These are phyloP conservation scores for Acanthamoeba sp. DNA, from an alignment of 208 protist genomes.

Conservation along the genomic window DNA sequence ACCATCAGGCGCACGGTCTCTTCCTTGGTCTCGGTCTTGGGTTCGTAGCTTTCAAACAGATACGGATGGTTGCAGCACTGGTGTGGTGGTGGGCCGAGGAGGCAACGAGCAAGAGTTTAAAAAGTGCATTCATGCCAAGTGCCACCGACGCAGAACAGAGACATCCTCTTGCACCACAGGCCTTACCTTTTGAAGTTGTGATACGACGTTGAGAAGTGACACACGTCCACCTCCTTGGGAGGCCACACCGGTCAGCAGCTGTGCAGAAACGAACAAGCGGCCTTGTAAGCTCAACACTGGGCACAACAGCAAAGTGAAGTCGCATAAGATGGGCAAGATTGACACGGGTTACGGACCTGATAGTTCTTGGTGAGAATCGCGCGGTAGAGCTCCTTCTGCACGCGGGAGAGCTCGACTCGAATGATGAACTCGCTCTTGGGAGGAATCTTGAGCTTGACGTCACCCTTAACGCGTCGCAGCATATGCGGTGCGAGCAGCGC, in stretches of 20 bases:
- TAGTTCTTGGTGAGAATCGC: slow-evolving; percentile 91
- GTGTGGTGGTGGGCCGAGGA: not conserved
- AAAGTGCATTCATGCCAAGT: too few relatives aligned
- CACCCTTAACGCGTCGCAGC: slow-evolving; percentile 90
- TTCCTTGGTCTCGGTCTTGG: slow-evolving; percentile 46
- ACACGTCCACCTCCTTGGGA: slow-evolving; percentile 75
- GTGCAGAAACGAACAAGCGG: too few relatives aligned
- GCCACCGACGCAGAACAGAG: too few relatives aligned
- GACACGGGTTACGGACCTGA: slow-evolving; percentile 30
- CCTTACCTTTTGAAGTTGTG: slow-evolving; percentile 92
- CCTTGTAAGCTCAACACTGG: too few relatives aligned
- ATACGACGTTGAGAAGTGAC: slow-evolving; percentile 90
- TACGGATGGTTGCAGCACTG: slow-evolving; percentile 95
- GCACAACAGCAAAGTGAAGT: not conserved
- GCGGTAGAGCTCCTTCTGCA: slow-evolving; percentile 91
- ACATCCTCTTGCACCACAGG: too few relatives aligned
- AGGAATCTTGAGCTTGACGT: slow-evolving; percentile 90
- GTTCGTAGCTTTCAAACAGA: slow-evolving; percentile 83
- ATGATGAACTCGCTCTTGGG: slow-evolving; percentile 87
- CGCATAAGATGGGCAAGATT: slow-evolving; percentile 8
- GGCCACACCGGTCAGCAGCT: slow-evolving; percentile 61
- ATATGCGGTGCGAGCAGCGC: slow-evolving; percentile 86
- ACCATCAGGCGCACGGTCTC: slow-evolving; percentile 64
- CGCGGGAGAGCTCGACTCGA: slow-evolving; percentile 80
- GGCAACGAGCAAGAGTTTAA: too few relatives aligned